Base-by-base conservation (phyloP, 192 early-diverging fungal genomes). In the Ambispora gerdemannii region DNA sequence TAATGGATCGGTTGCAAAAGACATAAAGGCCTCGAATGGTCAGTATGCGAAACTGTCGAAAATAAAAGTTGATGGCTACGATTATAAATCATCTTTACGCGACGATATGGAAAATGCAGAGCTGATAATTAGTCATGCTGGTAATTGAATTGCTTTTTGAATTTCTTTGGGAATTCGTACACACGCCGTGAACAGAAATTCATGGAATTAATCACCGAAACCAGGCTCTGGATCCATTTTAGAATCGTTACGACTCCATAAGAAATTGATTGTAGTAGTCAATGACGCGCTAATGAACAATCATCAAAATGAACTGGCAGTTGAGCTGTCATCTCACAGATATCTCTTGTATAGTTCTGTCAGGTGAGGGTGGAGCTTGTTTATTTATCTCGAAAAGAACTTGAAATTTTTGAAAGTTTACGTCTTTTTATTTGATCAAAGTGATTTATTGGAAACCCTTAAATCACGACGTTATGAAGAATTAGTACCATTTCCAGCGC, bases 301-400 rank as follows among this genome's bases (percentile, higher is more conserved):
- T 76, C 95, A 98, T 74, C 95, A 98, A 76, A 51, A 56, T 30
- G 93, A 98, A 75, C 82, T 98, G 50, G 93, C 91, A 2, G 61
- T 77, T 4, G 89, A 85, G 19, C 80, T 97, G 60, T 81, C 83
- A 4, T 56, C 70, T 0, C 70, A 82, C 62, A 80, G 78, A 22
- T 86, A 87, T 63, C 70, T 91, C 25, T 71, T 88, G 15, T 82
- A 73, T 68, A 73, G 72, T 7, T 71, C 72, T 30, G 70, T 66
- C 63, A 69, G 73, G 83, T 83, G 77, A 28, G 17, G 60, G 13
- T 6, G 10, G 22, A 50, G 2, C 15, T 17, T 38, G 19, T 13
- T 62, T 8, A 25, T 17, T 49, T 25, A 15, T 49, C 8, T 10
- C 20, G 27, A 28, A 34, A 27, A 4, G 8, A 47, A 47, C 25